Percentiles rank a stretch among this genome's conserved stretches.
These are phyloP conservation scores for Citrullus colocynthis DNA, from an alignment of 306 rosid species.

Conservation along the genomic window DNA sequence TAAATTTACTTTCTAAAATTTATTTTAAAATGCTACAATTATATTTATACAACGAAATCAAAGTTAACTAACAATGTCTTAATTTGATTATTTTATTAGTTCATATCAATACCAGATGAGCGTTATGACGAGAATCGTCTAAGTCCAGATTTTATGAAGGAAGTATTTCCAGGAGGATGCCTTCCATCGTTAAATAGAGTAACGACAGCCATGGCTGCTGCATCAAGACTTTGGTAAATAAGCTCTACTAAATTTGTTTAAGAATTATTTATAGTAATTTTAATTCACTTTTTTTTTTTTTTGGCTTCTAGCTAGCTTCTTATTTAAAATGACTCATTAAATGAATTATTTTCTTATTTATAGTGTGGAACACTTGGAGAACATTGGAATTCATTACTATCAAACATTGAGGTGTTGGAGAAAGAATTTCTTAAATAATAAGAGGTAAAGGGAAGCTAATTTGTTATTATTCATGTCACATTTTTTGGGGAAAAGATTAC, in stretches of 20 bases:
- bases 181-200: slow-evolving; percentile 65
- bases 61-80: too few relatives aligned
- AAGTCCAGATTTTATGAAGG: slow-evolving; percentile 77
- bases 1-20: too few relatives aligned
- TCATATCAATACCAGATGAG: slow-evolving; percentile 60
- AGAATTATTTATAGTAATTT: neutral
- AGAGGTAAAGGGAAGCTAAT: slow-evolving; percentile 21
- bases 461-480: neutral
- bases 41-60: too few relatives aligned
- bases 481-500: too few relatives aligned
- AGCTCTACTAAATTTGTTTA: too few relatives aligned
- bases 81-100: slow-evolving; percentile 16
- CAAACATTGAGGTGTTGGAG: slow-evolving; percentile 71
- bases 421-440: slow-evolving; percentile 45
- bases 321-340: too few relatives aligned
- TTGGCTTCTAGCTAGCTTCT: too few relatives aligned
- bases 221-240: slow-evolving; percentile 53
- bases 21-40: too few relatives aligned
- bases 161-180: slow-evolving; percentile 79
- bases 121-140: slow-evolving; percentile 52
- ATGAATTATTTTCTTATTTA: too few relatives aligned
- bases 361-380: slow-evolving; percentile 46
- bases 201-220: slow-evolving; percentile 52
- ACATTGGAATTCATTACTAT: slow-evolving; percentile 70
- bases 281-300: too few relatives aligned